Conservation (phyloP, 2,329 filamentous ascomycete genomes). For the Cladophialophora carrionii region DNA sequence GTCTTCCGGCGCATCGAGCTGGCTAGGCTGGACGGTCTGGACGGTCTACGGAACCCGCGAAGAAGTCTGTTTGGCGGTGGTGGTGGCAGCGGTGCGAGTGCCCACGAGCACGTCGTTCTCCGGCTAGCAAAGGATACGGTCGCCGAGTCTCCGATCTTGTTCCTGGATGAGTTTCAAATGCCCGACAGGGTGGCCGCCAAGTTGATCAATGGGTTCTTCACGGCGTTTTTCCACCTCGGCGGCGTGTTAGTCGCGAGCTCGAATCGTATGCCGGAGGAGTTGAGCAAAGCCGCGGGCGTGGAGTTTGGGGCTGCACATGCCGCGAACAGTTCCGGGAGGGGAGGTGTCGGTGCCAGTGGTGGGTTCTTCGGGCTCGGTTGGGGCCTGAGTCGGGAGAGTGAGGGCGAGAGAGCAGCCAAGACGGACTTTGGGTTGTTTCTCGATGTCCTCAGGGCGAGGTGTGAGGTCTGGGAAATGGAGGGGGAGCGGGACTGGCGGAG, state of each 20-base stretch:
- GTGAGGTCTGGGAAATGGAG: conserved; percentile 84
- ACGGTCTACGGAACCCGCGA: conserved; percentile 4
- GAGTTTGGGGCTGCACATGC: conserved; percentile 56
- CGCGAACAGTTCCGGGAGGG: neutral
- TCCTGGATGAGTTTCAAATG: conserved; percentile 81
- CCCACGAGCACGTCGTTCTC: conserved; percentile 67
- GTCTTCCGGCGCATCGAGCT: conserved; percentile 72
- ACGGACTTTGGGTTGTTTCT: conserved; percentile 78
- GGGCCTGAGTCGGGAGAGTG: conserved; percentile 42
- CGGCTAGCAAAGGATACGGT: conserved; percentile 77
- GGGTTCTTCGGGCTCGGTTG: conserved; percentile 33
- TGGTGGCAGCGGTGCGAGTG: no score
- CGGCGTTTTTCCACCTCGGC: conserved; percentile 78
- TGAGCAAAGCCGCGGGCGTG: conserved; percentile 73
- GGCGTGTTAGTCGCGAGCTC: conserved; percentile 79
- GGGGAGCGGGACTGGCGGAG: conserved; percentile 72
- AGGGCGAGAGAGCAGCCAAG: conserved; percentile 61
- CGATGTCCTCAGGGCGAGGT: conserved; percentile 74
- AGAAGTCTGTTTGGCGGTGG: conserved; percentile 17
- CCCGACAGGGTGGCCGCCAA: conserved; percentile 78
- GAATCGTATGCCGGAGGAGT: conserved; percentile 80
- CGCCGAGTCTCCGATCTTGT: conserved; percentile 73
- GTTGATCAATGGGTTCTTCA: conserved; percentile 77
- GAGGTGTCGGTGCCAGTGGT: conserved; percentile 4
- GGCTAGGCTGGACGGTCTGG: conserved; percentile 54